Percentiles rank a stretch among this genome's conserved stretches.
Conservation (phyloP, 2,329 filamentous ascomycete genomes). For the Meredithiella fracta region DNA sequence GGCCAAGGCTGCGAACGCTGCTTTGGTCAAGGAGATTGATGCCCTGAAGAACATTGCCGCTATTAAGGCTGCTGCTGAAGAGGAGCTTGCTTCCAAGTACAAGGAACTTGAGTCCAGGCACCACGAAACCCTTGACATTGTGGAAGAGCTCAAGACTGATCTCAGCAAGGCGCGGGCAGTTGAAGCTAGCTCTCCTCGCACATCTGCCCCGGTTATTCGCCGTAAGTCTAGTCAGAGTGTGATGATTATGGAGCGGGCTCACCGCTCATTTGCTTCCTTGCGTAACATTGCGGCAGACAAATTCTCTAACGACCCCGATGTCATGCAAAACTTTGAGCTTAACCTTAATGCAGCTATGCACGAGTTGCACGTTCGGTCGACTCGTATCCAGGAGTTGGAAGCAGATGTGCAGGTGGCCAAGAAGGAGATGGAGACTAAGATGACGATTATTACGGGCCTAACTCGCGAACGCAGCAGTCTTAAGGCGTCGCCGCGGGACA, state of each 20-base stretch:
- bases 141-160: constrained; percentile 82
- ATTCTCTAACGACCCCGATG: constrained; percentile 65
- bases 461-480: constrained; percentile 86
- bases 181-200: constrained; percentile 43
- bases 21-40: constrained; percentile 49
- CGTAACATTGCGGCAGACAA: constrained; percentile 77
- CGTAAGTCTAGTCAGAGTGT: constrained; percentile 86
- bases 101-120: constrained; percentile 71
- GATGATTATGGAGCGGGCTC: constrained; percentile 74
- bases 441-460: constrained; percentile 84
- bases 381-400: constrained; percentile 81
- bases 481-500: constrained; percentile 70
- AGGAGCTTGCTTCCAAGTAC: constrained; percentile 60
- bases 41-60: constrained; percentile 51
- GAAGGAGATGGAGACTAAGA: constrained; percentile 95
- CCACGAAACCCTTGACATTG: constrained; percentile 62
- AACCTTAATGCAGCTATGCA: constrained; percentile 87
- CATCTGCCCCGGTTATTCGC: constrained; percentile 63
- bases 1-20: constrained; percentile 21
- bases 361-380: constrained; percentile 71
- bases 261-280: constrained; percentile 77
- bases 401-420: constrained; percentile 65
- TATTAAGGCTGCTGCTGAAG: constrained; percentile 63
- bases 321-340: constrained; percentile 81
- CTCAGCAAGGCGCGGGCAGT: constrained; percentile 57